A percentile compares a stretch with the other conserved stretches of the same genome.
phyloP scores from a whole-genome alignment of 2,329 filamentous ascomycete species.

The Elsinoe australis region DNA sequence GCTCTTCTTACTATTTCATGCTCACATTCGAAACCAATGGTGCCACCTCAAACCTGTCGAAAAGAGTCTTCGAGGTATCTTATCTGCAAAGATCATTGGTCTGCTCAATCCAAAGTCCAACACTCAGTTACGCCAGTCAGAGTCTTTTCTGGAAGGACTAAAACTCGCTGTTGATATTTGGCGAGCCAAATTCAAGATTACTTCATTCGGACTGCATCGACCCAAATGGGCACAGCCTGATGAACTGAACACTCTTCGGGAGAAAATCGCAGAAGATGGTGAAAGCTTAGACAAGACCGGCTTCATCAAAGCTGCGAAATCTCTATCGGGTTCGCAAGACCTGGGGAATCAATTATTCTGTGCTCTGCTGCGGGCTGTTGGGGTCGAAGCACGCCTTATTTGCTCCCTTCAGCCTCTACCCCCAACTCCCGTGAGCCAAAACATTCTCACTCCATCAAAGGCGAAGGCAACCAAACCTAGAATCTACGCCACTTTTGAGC shows the following conservation, averaged over 20 bases:
- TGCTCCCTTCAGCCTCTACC: constrained; percentile 82
- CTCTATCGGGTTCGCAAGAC: constrained; percentile 73
- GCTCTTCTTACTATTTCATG: constrained; percentile 72
- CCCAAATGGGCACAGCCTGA: constrained; percentile 69
- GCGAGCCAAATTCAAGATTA: constrained; percentile 61
- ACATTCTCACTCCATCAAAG: constrained; percentile 37
- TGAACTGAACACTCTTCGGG: constrained; percentile 39
- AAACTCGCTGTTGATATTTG: constrained; percentile 61
- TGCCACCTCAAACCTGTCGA: constrained; percentile 52
- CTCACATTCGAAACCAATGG: constrained; percentile 73
- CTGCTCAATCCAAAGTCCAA: constrained; percentile 62
- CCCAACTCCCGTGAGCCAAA: constrained; percentile 50
- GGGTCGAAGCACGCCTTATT: constrained; percentile 72
- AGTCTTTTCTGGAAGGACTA: constrained; percentile 73
- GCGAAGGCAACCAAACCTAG: constrained; percentile 24
- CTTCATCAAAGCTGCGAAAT: constrained; percentile 63
- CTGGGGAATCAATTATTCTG: constrained; percentile 87
- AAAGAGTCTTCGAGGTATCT: constrained; percentile 48
- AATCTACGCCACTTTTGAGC: constrained; percentile 28
- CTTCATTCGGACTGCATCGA: constrained; percentile 59
- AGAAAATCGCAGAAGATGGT: constrained; percentile 21
- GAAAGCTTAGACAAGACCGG: constrained; percentile 52
- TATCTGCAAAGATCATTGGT: constrained; percentile 57
- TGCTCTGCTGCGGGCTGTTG: constrained; percentile 72
- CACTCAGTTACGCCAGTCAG: constrained; percentile 66